Percentiles rank a stretch among this genome's conserved stretches.
These are phyloP conservation scores for Leishmania arabica DNA, from an alignment of 208 protist species.

Conservation along the genomic window DNA sequence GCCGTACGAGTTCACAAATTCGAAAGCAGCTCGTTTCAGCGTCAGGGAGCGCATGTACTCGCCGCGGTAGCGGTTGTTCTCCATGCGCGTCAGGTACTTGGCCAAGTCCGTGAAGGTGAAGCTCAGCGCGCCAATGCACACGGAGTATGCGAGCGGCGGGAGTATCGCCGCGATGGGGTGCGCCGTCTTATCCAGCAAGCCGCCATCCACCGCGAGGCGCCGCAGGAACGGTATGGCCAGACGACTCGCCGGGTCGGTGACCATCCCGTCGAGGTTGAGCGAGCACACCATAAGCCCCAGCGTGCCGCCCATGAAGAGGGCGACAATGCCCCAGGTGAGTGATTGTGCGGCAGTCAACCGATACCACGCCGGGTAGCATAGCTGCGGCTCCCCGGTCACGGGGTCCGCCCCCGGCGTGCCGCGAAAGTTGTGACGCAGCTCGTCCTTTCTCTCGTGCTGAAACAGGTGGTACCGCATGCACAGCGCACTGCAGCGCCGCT, in stretches of 20 bases:
- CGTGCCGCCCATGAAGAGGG: slow-evolving; percentile 40
- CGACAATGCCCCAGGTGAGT: slow-evolving; percentile 39
- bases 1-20: slow-evolving; percentile 70
- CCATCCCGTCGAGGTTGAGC: slow-evolving; percentile 59
- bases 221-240: slow-evolving; percentile 33
- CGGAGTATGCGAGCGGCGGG: slow-evolving; percentile 45
- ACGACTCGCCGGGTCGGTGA: slow-evolving; percentile 23
- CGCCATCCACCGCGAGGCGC: slow-evolving; percentile 39
- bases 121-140: slow-evolving; percentile 46
- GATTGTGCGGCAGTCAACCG: slow-evolving; percentile 42
- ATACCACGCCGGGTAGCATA: slow-evolving; percentile 52
- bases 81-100: slow-evolving; percentile 50
- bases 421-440: slow-evolving; percentile 43
- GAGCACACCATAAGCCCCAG: slow-evolving; percentile 48
- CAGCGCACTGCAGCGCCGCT: slow-evolving; percentile 46
- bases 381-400: slow-evolving; percentile 44
- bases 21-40: slow-evolving; percentile 68
- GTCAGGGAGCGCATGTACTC: slow-evolving; percentile 63
- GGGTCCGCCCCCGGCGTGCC: slow-evolving; percentile 34
- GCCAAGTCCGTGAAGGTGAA: slow-evolving; percentile 50
- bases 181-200: slow-evolving; percentile 40
- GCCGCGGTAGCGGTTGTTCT: slow-evolving; percentile 65
- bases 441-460: slow-evolving; percentile 46
- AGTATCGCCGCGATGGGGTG: slow-evolving; percentile 33
- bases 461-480: slow-evolving; percentile 48